Base-by-base conservation (phyloP, 805 yeast genomes). In the Schwanniomyces yamadae region DNA sequence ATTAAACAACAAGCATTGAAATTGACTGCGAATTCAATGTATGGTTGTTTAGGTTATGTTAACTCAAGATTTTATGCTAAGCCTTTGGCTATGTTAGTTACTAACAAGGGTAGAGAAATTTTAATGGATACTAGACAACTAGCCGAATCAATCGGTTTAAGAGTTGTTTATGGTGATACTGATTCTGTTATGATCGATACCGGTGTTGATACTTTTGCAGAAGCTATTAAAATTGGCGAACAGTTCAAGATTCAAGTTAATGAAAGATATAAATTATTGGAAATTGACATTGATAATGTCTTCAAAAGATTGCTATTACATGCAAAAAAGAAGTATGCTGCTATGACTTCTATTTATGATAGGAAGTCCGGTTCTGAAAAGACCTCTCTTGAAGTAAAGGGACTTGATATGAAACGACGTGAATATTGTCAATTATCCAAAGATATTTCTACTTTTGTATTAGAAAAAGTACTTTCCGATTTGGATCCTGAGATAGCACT, bases 111-210 rank as follows among this genome's bases (percentile, higher is more conserved):
- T 52, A 78, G 99, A 66, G 98, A 93, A 59, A 88, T 90, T 57
- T 75, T 93, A 52, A 84, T 82, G 82, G 91, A 86, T 51, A 91
- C 99, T 0, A 78, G 95, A 57, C 95, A 85, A 52, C 69, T 93
- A 42, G 99, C 98, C 0, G 98, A 91, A 58, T 74, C 82, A 37
- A 70, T 84, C 50, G 84, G 84, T 0, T 70, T 93, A 40, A 71
- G 87, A 37, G 98, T 95, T 32, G 87, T 93, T 10, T 93, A 93
- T 55, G 99, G 99, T 71, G 99, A 93, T 66, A 93, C 99, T 0
- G 99, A 93, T 69, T 93, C 99, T 23, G 97, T 93, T 35, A 93
- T 93, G 99, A 88, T 93, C 57, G 95, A 91, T 59, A 88, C 98
- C 3, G 89, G 89, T 19, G 80, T 79, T 29, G 77, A 73, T 37